Evolutionary conservation across 73 alveolate genomes (phyloP), one percentile per base, ranked within the genome.

Genomic region (Paraurostyla sp.): DNA sequence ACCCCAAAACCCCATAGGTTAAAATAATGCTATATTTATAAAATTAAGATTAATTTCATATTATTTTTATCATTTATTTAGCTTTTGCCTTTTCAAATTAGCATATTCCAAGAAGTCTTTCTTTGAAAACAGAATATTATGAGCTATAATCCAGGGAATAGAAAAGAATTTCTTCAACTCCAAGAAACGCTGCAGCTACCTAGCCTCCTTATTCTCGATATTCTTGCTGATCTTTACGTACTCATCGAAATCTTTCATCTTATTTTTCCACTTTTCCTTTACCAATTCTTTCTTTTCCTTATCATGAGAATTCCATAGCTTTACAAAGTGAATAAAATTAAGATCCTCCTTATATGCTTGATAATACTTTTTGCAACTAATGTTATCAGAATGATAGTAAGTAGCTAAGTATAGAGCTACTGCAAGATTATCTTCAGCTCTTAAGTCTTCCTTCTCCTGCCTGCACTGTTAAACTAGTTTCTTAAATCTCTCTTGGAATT

Each of bases 391-490:
- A 38, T 78, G 75, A 18, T 27, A 78, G 43, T 78, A 78, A 22
- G 89, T 51, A 18, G 80, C 76, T 0, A 78, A 52, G 40, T 78
- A 78, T 33, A 78, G 78, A 43, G 89, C 89, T 1, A 51, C 80
- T 7, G 89, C 76, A 6, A 78, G 22, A 35, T 78, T 49, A 23
- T 43, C 65, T 33, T 78, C 80, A n/a, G 78, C 58, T 4, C 22
- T 13, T 0, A n/a, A 7, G 32, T 78, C 89, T 20, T 32, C 29
- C 25, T 23, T 27, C n/a, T 49, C 60, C 9, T 11, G 15, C 32
- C 33, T 25, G 33, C 50, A 43, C 25, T 54, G 32, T 4, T 78
- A 57, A 16, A 23, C 27, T 25, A 78, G 22, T 4, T 6, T 6
- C 46, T 22, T 32, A 38, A 51, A 33, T 43, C 33, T 52, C 16